Base-by-base conservation (phyloP, 2,329 filamentous ascomycete genomes). In the Fusarium verrucosum region DNA sequence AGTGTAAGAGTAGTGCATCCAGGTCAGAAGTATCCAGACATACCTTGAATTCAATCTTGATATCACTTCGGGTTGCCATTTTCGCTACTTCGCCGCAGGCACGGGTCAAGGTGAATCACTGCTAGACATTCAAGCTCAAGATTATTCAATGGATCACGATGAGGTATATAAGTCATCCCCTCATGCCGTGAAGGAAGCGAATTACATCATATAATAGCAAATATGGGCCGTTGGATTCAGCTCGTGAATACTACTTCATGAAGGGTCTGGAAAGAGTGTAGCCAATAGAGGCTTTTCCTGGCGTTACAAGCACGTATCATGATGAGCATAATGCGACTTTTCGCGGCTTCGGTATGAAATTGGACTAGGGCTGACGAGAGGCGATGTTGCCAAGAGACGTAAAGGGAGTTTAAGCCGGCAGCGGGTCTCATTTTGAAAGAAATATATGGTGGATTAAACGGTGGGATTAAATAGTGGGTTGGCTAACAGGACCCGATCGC, bases 21-120 rank as follows among this genome's bases (percentile, higher is more conserved):
- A 3, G 7, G 0, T 3, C 1, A 7, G 14, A 33, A 5, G 6
- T 5, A 11, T 16, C 0, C 1, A 8, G 14, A 4, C 10, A 2
- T 36, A 57, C 54, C 5, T 58, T 8, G 4, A 58, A 57, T 11
- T 49, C 28, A 13, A 57, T 20, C 13, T 41, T 58, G 13, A 41
- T 26, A 4, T 57, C 23, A 1, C n/a, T 1, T 0, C 38, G 3
- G 14, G 25, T 19, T 7, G 6, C 6, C 54, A 57, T 58, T 2
- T 8, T 35, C 11, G 7, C 3, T 9, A 14, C 26, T 10, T 28
- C 3, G 26, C 10, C 26, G 13, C n/a, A n/a, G n/a, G n/a, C n/a
- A n/a, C n/a, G 10, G 10, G 5, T 8, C 11, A 4, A n/a, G 10
- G 0, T 7, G 1, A 0, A 30, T 36, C 3, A 2, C 23, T 4